Evolutionary conservation across 129 eudicot species (phyloP), one percentile per base, ranked within the genome.

Genomic region (Arctium minus): DNA sequence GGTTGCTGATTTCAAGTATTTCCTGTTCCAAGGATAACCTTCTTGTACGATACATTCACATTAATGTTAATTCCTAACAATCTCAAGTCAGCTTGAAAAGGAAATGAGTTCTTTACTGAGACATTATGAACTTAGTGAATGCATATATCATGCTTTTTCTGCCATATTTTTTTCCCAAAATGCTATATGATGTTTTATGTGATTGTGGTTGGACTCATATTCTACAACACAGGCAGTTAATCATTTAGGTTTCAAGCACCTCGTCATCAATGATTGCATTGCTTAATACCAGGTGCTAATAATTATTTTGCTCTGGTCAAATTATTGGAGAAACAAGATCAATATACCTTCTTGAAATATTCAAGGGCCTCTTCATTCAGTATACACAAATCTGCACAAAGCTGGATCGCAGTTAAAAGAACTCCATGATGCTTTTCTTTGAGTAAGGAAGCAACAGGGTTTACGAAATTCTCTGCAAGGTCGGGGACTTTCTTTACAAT

Each of bases 391-490:
- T 94, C 97, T 72, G 91, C 87, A 83, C 97, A 94, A 85, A 94
- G 97, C 85, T 92, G 97, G 70, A 92, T 89, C 31, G 96, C 98
- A 50, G 97, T 92, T 80, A 92, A 70, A 48, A 92, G 85, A 76
- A 94, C 98, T 56, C 97, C 98, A 82, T 94, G 98, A 82, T 94
- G 97, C 86, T 94, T 94, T 87, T 94, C 98, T 74, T 92, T 94
- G 62, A 94, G 91, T 71, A 94, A 91, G 46, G 93, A 79, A 85
- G 97, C 97, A 81, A 94, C 94, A 88, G 98, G 87, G 75, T 92
- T 91, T 68, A 94, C 82, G 70, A 94, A 94, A 81, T 94, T 94
- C 80, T 94, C 97, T 72, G 92, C 98, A 82, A 92, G 91, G 76
- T 94, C 98, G 0, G 98, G 94, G 40, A 94, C 98, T 88, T 94